Evolutionary conservation across 139 green algal genomes (phyloP).

Genomic region (Nannochloris sp.): DNA sequence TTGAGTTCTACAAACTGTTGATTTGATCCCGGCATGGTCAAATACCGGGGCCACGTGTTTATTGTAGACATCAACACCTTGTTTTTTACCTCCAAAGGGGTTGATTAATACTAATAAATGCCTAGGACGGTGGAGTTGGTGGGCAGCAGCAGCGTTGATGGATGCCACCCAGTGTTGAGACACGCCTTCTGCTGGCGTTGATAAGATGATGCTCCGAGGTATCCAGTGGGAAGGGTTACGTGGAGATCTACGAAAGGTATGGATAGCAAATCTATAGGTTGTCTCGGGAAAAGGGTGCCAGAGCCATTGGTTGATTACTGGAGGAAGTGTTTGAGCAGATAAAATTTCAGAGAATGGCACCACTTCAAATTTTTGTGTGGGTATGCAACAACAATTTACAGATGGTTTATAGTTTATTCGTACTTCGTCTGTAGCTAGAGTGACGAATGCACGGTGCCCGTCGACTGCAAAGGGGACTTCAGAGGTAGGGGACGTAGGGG

Average conservation of each 20-base stretch:
- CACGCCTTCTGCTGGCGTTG: neutral
- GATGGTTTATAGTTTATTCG: neutral
- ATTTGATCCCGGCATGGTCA: constrained; percentile 38
- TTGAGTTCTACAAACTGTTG: constrained; percentile 45
- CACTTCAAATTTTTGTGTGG: neutral
- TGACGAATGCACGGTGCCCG: neutral
- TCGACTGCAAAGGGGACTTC: neutral
- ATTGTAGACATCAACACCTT: constrained; percentile 35
- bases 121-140: neutral
- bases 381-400: neutral
- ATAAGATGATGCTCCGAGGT: neutral
- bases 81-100: constrained; percentile 8
- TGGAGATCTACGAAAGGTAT: constrained; percentile 7
- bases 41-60: constrained; percentile 48
- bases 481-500: neutral
- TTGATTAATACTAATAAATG: constrained; percentile 15
- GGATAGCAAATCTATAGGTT: constrained; percentile 2
- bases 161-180: neutral
- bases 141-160: constrained; percentile 1
- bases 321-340: neutral
- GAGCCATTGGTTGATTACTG: neutral
- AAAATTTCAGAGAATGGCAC: constrained; percentile 9
- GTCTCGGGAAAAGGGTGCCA: neutral
- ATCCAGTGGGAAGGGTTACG: constrained; percentile 4
- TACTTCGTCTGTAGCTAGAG: neutral